Evolutionary conservation across 345 rosid species (phyloP), one percentile per base, ranked within the genome.

Genomic region (Kernera saxatilis): DNA sequence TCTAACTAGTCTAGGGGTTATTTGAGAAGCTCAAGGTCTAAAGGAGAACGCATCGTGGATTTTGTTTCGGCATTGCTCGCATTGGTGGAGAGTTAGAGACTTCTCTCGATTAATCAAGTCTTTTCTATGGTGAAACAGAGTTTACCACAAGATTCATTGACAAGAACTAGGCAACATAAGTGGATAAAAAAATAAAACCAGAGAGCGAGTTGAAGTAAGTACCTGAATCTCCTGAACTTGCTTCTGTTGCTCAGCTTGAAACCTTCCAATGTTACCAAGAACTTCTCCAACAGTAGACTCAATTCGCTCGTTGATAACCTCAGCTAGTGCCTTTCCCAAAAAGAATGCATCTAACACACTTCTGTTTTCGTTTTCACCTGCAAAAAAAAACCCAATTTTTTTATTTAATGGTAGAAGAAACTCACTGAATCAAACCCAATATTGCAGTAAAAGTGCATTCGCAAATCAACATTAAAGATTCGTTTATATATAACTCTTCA

Each of bases 161-260:
- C 8, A 64, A 33, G 6, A 19, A 8, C 2, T 14, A 53, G 21
- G 12, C 6, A 32, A 22, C n/a, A n/a, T n/a, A n/a, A n/a, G n/a
- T n/a, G n/a, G n/a, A n/a, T n/a, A n/a, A n/a, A n/a, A n/a, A n/a
- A n/a, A n/a, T n/a, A n/a, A n/a, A n/a, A n/a, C 2, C 29, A 67
- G 19, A 25, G 9, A 51, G 41, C 8, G 40, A 56, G 13, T 5
- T 51, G 17, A 58, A 55, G 43, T 74, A 43, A 52, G 53, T 74
- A 90, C 98, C 94, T 88, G 96, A 69, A 91, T 90, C 46, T 86
- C 96, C 70, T 83, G 88, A 54, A 91, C 85, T 84, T 90, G 97
- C 76, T 84, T 93, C 72, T 85, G 98, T 66, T 88, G 98, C 82
- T 93, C 97, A 8, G 92, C 86, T 81, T 91, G 97, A 71, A 93